phyloP scores from a whole-genome alignment of 257 asterid genomes.

The Jacaranda copaia region DNA sequence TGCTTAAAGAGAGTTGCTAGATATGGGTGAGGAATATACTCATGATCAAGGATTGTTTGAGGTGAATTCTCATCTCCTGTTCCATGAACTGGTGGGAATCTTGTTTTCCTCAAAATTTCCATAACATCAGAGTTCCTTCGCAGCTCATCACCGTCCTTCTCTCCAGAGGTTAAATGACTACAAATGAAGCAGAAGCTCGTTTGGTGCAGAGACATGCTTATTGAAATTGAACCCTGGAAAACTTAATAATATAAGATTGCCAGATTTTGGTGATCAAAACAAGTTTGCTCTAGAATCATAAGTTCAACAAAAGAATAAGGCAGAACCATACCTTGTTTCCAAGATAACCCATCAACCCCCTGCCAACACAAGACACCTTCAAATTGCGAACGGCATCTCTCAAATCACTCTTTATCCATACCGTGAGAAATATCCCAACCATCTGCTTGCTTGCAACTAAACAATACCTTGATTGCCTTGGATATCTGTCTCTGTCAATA shows the following conservation, averaged over 20 bases:
- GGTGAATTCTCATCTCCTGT: conserved; percentile 73
- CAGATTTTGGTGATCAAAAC: neutral
- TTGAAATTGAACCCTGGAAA: conserved; percentile 87
- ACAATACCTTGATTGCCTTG: conserved; percentile 65
- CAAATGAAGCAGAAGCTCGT: conserved; percentile 96
- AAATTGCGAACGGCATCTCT: conserved; percentile 69
- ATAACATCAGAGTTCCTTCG: conserved; percentile 86
- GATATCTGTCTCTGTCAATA: conserved; percentile 53
- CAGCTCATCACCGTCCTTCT: conserved; percentile 91
- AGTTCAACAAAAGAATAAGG: neutral
- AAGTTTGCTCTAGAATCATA: conserved; percentile 15
- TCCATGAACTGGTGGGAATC: conserved; percentile 76
- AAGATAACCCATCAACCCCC: conserved; percentile 97
- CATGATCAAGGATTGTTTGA: conserved; percentile 85
- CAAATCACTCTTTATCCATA: conserved; percentile 75
- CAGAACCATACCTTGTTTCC: conserved; percentile 76
- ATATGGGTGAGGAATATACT: conserved; percentile 46
- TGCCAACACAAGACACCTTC: conserved; percentile 90
- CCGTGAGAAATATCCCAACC: conserved; percentile 86
- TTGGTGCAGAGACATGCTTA: conserved; percentile 88
- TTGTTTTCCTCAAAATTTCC: conserved; percentile 90
- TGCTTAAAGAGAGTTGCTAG: neutral
- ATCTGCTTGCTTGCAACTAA: conserved; percentile 90
- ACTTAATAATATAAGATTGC: conserved; percentile 22
- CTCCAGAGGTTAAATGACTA: conserved; percentile 89